These are phyloP conservation scores for Psilocybe subaeruginosa DNA, from an alignment of 768 basidiomycete genomes.

Conservation along the genomic window DNA sequence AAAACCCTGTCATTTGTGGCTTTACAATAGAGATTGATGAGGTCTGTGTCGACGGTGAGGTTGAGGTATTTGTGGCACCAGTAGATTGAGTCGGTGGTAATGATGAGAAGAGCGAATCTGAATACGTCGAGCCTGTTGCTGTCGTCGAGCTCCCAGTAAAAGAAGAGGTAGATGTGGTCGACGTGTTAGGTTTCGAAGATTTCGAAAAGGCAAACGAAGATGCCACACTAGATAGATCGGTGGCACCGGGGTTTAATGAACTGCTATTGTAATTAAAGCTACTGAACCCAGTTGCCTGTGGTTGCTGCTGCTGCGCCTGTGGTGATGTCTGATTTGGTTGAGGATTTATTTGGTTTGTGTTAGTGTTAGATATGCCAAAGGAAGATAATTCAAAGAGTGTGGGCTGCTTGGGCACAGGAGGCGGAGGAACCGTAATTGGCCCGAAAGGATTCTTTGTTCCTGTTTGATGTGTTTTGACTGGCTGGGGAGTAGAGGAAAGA, in stretches of 20 bases:
- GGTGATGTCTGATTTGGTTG: conserved; percentile 6
- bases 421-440: conserved; percentile 61
- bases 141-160: conserved; percentile 17
- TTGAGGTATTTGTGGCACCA: conserved; percentile 34
- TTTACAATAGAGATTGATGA: conserved; percentile 27
- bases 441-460: conserved; percentile 97
- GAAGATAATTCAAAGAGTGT: conserved; percentile 78
- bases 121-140: conserved; percentile 44
- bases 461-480: conserved; percentile 86
- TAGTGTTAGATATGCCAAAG: conserved; percentile 12
- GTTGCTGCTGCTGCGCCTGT: conserved; percentile 17
- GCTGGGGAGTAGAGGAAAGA: conserved; percentile 54
- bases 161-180: conserved; percentile 8
- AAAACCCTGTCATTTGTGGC: conserved; percentile 53
- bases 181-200: conserved; percentile 24
- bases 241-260: conserved; percentile 46
- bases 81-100: conserved; percentile 56
- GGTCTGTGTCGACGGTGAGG: conserved; percentile 28
- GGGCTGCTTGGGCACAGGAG: conserved; percentile 73
- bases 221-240: conserved; percentile 69
- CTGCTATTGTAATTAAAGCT: conserved; percentile 43
- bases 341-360: conserved; percentile 27
- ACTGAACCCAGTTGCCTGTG: conserved; percentile 30
- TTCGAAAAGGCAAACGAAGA: conserved; percentile 64
- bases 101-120: conserved; percentile 50